Evolutionary conservation across 129 eudicot genomes (phyloP), one percentile per base, ranked within the genome.

Genomic region (Smallanthus sonchifolius): DNA sequence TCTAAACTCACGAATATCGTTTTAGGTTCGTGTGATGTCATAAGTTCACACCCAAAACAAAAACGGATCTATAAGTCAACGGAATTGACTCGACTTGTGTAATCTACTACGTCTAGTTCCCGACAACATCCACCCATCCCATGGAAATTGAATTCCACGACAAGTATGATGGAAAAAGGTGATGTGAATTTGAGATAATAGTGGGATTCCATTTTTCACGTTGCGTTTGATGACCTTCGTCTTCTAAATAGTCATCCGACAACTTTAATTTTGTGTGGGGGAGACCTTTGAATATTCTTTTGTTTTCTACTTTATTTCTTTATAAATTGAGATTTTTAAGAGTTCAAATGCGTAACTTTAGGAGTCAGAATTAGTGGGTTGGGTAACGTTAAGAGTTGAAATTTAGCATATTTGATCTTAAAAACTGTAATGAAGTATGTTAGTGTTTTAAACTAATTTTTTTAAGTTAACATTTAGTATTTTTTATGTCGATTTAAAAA

Each of bases 181-280:
- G 57, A 51, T 52, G 59, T 16, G 28, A 5, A 52, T 5, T 52
- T 52, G 28, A 52, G 7, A 52, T 52, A n/a, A 52, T 52, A 7
- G 60, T 52, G 60, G 30, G 32, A 52, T 52, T 52, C 28, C 10
- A 2, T 52, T 49, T 24, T 49, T 14, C 32, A 16, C 30, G 63
- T 71, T 71, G 49, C 75, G 65, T 54, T 54, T 17, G 65, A 30
- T 35, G 65, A 17, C 65, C 65, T 52, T 54, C 61, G 20, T 70
- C 49, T 54, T 55, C 7, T 34, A 6, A 24, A 39, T 19, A 71
- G 65, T 71, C 75, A 71, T 54, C 66, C 36, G 75, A 71, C 75
- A 71, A 71, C 52, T 52, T 37, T 13, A 52, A 36, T 45, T 37
- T 4, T 20, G 4, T 40, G 47, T 52, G 60, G 60, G 10, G 28